phyloP scores from a whole-genome alignment of 192 early-diverging fungal species.

The Backusella circina region DNA sequence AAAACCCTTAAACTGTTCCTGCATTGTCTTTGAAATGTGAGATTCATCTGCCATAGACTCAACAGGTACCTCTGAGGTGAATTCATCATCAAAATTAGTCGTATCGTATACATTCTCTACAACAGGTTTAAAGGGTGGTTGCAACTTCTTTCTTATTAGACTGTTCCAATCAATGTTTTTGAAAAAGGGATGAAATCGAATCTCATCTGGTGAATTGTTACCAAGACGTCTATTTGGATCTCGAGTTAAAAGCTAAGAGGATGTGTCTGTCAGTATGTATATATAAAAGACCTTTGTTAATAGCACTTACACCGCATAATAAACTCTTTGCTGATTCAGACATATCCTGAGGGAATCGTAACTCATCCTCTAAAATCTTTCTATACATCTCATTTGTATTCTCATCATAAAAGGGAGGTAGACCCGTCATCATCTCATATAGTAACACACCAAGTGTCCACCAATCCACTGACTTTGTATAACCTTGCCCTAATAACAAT shows the following conservation, averaged over 20 bases:
- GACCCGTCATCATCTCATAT: constrained; percentile 86
- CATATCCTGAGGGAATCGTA: constrained; percentile 78
- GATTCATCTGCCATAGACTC: constrained; percentile 82
- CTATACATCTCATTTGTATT: constrained; percentile 94
- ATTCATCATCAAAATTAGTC: constrained; percentile 97
- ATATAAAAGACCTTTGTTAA: too few relatives aligned
- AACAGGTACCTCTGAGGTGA: constrained; percentile 84
- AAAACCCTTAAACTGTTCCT: constrained; percentile 93
- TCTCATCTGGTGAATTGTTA: constrained; percentile 81
- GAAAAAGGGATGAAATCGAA: constrained; percentile 95
- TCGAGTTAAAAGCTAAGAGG: constrained; percentile 63
- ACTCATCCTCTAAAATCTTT: constrained; percentile 89
- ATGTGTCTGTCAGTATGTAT: too few relatives aligned
- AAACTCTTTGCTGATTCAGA: constrained; percentile 62
- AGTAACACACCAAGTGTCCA: constrained; percentile 92
- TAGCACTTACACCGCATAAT: constrained; percentile 50
- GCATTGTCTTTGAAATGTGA: constrained; percentile 83
- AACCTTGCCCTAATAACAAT: constrained; percentile 80
- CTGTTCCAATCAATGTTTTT: constrained; percentile 85
- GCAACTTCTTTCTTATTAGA: constrained; percentile 85
- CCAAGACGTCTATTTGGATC: constrained; percentile 83
- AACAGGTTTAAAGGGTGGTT: constrained; percentile 89
- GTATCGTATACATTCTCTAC: constrained; percentile 88
- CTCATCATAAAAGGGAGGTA: constrained; percentile 93
- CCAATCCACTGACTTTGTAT: constrained; percentile 96